phyloP scores from a whole-genome alignment of 495 filamentous ascomycete species.

The Immersiella caudata region DNA sequence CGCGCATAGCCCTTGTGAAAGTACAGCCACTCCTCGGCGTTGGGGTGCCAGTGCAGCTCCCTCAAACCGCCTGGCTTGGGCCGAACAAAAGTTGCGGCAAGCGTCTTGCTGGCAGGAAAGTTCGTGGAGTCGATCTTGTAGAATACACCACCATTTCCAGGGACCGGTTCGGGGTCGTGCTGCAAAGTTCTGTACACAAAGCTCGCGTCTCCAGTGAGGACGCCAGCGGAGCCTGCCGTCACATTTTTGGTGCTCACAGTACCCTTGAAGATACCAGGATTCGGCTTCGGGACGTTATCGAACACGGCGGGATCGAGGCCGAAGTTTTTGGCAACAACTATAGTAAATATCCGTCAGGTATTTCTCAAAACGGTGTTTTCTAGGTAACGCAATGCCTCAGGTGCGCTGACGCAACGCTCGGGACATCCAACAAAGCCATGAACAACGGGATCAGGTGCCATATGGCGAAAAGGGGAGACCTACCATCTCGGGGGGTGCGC shows the following conservation, averaged over 20 bases:
- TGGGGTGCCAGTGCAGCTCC: constrained; percentile 72
- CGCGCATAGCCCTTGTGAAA: constrained; percentile 61
- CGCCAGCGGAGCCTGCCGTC: constrained; percentile 48
- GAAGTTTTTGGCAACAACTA: constrained; percentile 70
- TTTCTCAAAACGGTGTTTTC: no score
- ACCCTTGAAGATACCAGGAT: constrained; percentile 64
- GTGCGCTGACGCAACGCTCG: no score
- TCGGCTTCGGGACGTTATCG: constrained; percentile 54
- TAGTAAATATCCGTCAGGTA: no score
- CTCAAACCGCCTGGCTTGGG: constrained; percentile 62
- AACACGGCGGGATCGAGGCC: constrained; percentile 60
- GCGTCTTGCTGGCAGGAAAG: constrained; percentile 62
- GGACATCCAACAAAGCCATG: no score
- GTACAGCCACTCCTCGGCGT: constrained; percentile 68
- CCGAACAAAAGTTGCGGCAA: constrained; percentile 63
- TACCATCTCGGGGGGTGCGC: constrained; percentile 60
- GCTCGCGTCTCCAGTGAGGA: constrained; percentile 56
- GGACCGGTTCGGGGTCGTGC: constrained; percentile 54
- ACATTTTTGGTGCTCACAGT: constrained; percentile 53
- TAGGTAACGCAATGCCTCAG: no score
- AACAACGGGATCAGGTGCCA: no score
- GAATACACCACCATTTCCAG: constrained; percentile 61
- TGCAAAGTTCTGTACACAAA: constrained; percentile 60
- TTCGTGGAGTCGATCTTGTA: constrained; percentile 64
- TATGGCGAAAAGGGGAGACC: no score